phyloP scores from a whole-genome alignment of 139 green algal genomes.

The Chlorella sp. region DNA sequence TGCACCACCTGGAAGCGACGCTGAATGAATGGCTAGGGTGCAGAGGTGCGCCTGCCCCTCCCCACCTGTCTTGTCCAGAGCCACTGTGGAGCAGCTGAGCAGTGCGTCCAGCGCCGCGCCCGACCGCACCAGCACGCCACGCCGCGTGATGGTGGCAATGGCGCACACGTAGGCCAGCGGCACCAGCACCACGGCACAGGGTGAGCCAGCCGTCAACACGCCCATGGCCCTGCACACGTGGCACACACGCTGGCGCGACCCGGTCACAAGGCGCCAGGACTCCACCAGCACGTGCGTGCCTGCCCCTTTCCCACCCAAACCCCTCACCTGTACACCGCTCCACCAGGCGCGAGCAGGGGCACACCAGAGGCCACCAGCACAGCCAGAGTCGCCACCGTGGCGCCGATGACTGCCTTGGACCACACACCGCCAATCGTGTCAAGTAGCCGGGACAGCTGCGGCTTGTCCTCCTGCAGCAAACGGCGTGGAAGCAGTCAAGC shows the following conservation, averaged over 20 bases:
- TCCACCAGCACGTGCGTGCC: neutral
- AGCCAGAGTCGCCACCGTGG: conserved; percentile 36
- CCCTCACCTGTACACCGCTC: conserved; percentile 63
- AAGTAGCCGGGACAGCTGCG: no score
- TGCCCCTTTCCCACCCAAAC: neutral
- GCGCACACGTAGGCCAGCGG: conserved; percentile 85
- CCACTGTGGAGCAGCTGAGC: conserved; percentile 41
- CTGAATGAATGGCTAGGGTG: neutral
- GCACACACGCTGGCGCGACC: neutral
- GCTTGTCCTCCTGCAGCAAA: neutral
- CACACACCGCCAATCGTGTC: neutral
- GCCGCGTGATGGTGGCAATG: conserved; percentile 62
- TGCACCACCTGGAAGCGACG: neutral
- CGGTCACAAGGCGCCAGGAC: neutral
- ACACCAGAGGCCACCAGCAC: conserved; percentile 46
- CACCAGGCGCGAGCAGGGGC: conserved; percentile 54
- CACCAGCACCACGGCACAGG: conserved; percentile 81
- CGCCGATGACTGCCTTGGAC: conserved; percentile 59
- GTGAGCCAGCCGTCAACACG: conserved; percentile 72
- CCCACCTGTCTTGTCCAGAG: conserved; percentile 83
- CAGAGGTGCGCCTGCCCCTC: no score
- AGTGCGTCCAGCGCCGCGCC: conserved; percentile 71
- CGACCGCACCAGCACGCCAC: conserved; percentile 65
- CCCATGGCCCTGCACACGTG: conserved; percentile 51
- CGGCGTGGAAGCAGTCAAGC: neutral